A percentile compares a stretch with the other conserved stretches of the same genome.
Evolutionary conservation across 169 alveolate genomes (phyloP).

Genomic region (Perkinsus olseni): DNA sequence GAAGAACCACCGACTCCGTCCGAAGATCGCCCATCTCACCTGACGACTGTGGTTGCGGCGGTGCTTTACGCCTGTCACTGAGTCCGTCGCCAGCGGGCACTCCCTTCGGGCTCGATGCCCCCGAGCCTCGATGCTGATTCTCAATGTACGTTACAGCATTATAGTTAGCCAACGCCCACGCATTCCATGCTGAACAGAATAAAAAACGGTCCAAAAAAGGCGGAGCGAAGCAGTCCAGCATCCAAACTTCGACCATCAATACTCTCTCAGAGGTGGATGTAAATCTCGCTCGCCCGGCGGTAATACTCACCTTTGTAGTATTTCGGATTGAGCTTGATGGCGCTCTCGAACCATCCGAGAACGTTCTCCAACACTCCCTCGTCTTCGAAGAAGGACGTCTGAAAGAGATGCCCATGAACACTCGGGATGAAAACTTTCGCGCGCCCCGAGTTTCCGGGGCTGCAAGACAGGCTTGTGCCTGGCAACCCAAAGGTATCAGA

Average conservation of each 20-base stretch:
- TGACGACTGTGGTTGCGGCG: background rate
- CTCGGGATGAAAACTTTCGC: too few species aligned
- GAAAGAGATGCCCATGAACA: background rate
- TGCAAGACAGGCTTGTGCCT: too few species aligned
- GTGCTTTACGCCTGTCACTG: background rate
- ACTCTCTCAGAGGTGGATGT: too few species aligned
- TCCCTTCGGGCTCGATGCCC: constrained; percentile 2
- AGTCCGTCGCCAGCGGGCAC: constrained; percentile 9
- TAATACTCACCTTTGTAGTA: constrained; percentile 33
- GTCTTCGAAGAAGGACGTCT: background rate
- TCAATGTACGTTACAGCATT: constrained; percentile 45
- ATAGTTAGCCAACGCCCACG: constrained; percentile 64
- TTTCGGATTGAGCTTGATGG: constrained; percentile 48
- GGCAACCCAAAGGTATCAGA: too few species aligned
- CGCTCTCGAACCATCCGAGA: constrained; percentile 43
- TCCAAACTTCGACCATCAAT: too few species aligned
- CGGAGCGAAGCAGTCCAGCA: background rate
- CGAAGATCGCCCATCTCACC: background rate
- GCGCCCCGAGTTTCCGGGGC: too few species aligned
- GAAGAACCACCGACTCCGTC: too few species aligned
- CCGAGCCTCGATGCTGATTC: constrained; percentile 21
- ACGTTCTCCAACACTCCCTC: constrained; percentile 39
- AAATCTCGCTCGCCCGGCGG: too few species aligned
- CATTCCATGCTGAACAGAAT: constrained; percentile 62
- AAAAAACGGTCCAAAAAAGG: background rate